Percentiles rank a stretch among this genome's conserved stretches.
These are phyloP conservation scores for Dactylellina parvicollis DNA, from an alignment of 2,329 filamentous ascomycete genomes.

Conservation along the genomic window DNA sequence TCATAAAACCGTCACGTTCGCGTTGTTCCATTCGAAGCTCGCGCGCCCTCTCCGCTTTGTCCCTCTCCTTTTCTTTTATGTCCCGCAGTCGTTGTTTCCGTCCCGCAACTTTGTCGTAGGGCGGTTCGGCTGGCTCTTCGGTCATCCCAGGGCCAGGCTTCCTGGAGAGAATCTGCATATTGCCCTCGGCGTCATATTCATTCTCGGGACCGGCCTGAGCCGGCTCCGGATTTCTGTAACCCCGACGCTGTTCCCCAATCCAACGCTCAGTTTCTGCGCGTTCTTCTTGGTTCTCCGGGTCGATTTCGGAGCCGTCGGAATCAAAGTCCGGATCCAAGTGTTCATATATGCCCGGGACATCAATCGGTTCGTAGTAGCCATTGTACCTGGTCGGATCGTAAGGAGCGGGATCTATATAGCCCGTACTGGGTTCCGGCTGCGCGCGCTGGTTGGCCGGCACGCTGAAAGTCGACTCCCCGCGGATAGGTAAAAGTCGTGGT, in stretches of 20 bases:
- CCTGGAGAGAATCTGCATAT: background rate
- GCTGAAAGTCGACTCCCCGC: background rate
- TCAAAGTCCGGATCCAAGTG: background rate
- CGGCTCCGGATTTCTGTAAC: background rate
- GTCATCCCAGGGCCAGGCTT: background rate
- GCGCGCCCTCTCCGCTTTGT: background rate
- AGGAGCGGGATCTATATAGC: conserved; percentile 7
- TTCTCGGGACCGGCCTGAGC: background rate
- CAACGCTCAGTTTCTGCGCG: background rate
- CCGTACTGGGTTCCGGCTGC: background rate
- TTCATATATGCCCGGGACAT: background rate
- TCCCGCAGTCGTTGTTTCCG: background rate
- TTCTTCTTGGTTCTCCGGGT: background rate
- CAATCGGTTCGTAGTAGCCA: conserved; percentile 3
- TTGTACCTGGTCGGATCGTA: background rate
- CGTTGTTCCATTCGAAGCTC: background rate
- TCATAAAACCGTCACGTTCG: background rate
- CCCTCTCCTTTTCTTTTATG: background rate
- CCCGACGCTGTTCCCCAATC: background rate
- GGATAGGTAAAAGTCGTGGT: background rate
- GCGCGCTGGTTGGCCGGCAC: background rate
- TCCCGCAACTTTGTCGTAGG: background rate
- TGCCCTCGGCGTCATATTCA: background rate
- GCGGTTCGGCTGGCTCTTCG: background rate
- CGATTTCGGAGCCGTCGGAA: background rate